Conservation (phyloP, 148 eudicot species). For the Fallopia convolvulus region DNA sequence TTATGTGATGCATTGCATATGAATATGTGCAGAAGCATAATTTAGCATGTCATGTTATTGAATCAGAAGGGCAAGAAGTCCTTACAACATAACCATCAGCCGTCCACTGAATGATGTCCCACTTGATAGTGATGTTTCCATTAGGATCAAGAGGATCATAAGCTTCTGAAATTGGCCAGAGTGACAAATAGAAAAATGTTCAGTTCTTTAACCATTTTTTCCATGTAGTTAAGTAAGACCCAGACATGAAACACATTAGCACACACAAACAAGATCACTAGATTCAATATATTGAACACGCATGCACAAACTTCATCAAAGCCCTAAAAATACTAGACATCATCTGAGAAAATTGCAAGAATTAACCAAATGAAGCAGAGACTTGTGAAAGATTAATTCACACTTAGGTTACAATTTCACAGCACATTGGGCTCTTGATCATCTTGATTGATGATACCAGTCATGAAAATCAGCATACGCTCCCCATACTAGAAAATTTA, state of each 20-base stretch:
- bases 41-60: neutral
- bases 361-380: neutral
- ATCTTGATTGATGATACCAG: neutral
- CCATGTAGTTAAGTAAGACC: neutral
- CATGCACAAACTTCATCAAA: neutral
- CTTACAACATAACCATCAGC: conserved; percentile 86
- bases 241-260: neutral
- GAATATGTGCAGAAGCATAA: neutral
- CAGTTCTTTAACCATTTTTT: neutral
- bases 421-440: neutral
- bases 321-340: neutral
- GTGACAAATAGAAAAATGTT: neutral
- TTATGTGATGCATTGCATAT: neutral
- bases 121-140: conserved; percentile 84
- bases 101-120: conserved; percentile 81
- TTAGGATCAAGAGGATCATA: conserved; percentile 74
- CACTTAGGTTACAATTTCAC: neutral
- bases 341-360: neutral
- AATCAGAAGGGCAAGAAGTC: neutral
- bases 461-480: neutral
- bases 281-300: neutral
- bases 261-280: neutral
- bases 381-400: neutral
- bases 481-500: too few relatives aligned
- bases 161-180: conserved; percentile 43